Conservation (phyloP, 768 basidiomycete species). For the Pleurotus sapidus region DNA sequence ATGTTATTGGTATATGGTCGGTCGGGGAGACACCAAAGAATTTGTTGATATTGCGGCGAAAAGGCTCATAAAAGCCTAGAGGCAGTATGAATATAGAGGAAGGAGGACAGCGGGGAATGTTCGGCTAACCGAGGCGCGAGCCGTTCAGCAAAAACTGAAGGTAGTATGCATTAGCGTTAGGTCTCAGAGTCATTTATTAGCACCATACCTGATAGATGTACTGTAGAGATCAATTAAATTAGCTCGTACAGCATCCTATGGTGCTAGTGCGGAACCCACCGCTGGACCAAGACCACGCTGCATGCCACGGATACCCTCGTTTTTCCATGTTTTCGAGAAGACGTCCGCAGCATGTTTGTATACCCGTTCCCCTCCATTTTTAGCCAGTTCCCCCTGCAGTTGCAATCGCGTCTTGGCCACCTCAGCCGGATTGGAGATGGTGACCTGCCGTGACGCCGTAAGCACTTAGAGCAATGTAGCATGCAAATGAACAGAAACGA, state of each 20-base stretch:
- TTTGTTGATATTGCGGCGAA: constrained; percentile 69
- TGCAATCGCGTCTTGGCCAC: constrained; percentile 96
- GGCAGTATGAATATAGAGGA: background rate
- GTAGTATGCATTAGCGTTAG: constrained; percentile 9
- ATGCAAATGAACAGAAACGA: constrained; percentile 24
- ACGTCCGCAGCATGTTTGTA: constrained; percentile 91
- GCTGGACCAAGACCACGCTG: constrained; percentile 92
- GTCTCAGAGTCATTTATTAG: background rate
- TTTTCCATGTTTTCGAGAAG: constrained; percentile 79
- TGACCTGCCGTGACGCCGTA: constrained; percentile 46
- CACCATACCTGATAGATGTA: constrained; percentile 85
- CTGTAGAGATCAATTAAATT: constrained; percentile 33
- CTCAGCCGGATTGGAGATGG: constrained; percentile 75
- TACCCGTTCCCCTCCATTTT: constrained; percentile 65
- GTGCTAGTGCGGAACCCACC: constrained; percentile 41
- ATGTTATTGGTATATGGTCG: constrained; percentile 72
- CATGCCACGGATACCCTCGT: constrained; percentile 89
- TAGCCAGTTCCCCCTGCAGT: constrained; percentile 92
- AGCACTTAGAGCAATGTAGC: too few relatives aligned
- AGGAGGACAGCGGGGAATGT: background rate
- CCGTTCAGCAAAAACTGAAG: constrained; percentile 86
- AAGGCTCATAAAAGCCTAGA: constrained; percentile 95
- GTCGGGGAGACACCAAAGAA: constrained; percentile 59
- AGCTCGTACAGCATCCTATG: background rate
- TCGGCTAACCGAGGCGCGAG: constrained; percentile 70